These are phyloP conservation scores for Kuraishia capsulata DNA, from an alignment of 805 yeast species.

Conservation along the genomic window DNA sequence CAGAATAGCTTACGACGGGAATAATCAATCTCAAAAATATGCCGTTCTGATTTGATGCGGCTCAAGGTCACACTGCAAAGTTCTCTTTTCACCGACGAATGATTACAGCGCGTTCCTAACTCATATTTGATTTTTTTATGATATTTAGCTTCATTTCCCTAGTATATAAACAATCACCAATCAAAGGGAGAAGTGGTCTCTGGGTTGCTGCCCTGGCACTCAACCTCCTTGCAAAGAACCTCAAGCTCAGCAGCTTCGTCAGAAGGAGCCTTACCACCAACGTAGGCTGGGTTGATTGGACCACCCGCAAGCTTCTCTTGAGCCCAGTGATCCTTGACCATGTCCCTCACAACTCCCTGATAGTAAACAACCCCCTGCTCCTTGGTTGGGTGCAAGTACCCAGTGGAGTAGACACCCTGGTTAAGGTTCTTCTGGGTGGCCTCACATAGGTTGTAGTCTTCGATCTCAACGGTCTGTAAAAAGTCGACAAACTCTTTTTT, in stretches of 20 bases:
- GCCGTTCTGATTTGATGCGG: too few species aligned
- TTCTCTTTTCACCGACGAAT: too few species aligned
- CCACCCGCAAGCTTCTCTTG: slow-evolving; percentile 35
- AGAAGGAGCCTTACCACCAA: slow-evolving; percentile 28
- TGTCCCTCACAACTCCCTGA: slow-evolving; percentile 44
- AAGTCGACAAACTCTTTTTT: slow-evolving; percentile 58
- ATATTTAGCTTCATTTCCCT: too few species aligned
- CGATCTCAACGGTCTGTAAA: slow-evolving; percentile 52
- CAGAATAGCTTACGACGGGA: too few species aligned
- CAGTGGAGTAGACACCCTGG: slow-evolving; percentile 51
- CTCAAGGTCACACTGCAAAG: too few species aligned
- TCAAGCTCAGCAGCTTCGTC: slow-evolving; percentile 42
- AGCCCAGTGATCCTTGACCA: slow-evolving; percentile 46
- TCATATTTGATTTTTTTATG: too few species aligned
- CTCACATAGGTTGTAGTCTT: slow-evolving; percentile 51
- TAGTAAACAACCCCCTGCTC: slow-evolving; percentile 52
- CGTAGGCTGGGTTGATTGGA: slow-evolving; percentile 42
- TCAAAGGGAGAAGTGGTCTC: slow-evolving; percentile 19
- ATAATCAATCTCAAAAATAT: too few species aligned
- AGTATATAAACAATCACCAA: slow-evolving; percentile 11
- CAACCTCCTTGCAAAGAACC: slow-evolving; percentile 37
- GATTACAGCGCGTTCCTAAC: too few species aligned
- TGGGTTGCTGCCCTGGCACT: slow-evolving; percentile 37
- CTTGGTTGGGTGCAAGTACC: slow-evolving; percentile 49
- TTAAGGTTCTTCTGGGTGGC: slow-evolving; percentile 52